Percentiles rank a stretch among this genome's conserved stretches.
phyloP scores from a whole-genome alignment of 345 rosid species.

The Salix purpurea region DNA sequence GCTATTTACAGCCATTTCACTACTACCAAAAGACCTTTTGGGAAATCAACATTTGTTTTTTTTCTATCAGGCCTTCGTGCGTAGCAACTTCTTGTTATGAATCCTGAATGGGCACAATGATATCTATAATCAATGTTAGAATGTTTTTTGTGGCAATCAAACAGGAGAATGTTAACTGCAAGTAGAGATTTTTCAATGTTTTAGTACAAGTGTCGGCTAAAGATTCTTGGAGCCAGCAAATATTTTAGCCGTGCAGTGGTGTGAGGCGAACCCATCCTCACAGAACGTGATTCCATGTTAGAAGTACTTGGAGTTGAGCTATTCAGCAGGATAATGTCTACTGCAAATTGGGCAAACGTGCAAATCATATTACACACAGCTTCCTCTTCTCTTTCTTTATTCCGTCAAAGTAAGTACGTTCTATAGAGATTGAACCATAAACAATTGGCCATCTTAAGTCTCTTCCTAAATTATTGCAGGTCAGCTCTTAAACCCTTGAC shows the following conservation, averaged over 20 bases:
- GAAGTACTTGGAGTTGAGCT: background rate
- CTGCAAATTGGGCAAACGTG: background rate
- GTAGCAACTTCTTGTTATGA: background rate
- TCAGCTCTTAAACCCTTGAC: constrained; percentile 12
- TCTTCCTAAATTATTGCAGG: background rate
- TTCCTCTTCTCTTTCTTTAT: too few species aligned
- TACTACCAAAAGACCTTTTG: too few species aligned
- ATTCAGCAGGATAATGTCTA: background rate
- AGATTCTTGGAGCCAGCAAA: background rate
- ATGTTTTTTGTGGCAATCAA: background rate
- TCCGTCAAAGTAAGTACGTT: too few species aligned
- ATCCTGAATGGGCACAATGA: background rate
- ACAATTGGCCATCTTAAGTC: too few species aligned
- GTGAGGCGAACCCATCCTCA: background rate
- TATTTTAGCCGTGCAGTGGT: background rate
- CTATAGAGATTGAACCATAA: too few species aligned
- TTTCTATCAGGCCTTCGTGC: background rate
- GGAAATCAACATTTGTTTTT: too few species aligned
- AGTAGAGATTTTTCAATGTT: too few species aligned
- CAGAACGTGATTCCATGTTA: background rate
- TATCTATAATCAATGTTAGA: background rate
- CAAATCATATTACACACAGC: background rate
- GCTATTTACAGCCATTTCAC: too few species aligned
- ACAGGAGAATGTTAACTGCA: background rate
- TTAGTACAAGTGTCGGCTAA: background rate